Base-by-base conservation (phyloP, 257 asterid genomes). In the Capsicum chinense region DNA sequence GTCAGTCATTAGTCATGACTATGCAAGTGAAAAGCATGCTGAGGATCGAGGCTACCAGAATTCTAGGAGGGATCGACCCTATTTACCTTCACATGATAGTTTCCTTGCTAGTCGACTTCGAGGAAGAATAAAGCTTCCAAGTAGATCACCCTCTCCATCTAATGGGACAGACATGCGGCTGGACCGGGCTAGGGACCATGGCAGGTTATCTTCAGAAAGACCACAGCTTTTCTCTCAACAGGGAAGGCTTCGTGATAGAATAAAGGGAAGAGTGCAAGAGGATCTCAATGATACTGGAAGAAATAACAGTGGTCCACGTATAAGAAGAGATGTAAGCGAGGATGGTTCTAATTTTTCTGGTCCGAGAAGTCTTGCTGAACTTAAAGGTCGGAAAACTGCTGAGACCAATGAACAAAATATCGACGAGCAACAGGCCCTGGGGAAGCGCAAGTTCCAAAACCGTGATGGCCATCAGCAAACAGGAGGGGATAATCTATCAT, bases 351-450 rank as follows among this genome's bases (percentile, higher is more conserved):
- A 90, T 85, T 95, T 95, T 87, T 87, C 90, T 88, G 91, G 85
- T 76, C 98, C 98, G 17, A 92, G 91, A 87, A 92, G 97, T 69
- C 92, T 95, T 50, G 88, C 97, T 3, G 98, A 93, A 91, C 86
- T 95, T 91, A 93, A 92, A 91, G 86, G 88, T 84, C 35, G 74
- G 88, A 93, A 91, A 88, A 86, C 62, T 84, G 84, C 64, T 21
- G 95, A 88, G 70, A 85, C 86, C 62, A 83, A 84, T 79, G 88
- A 87, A 83, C 91, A 86, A 81, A 86, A 80, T 35, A 56, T 57
- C 64, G 79, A 58, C 17, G 90, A 88, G 85, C 93, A 82, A 54
- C 92, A 90, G 48, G 84, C 92, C 67, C 87, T 87, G 54, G 97
- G 98, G 63, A 95, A 95, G 91, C 92, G 99, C 84, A 95, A 93